Evolutionary conservation across 2,329 filamentous ascomycete species (phyloP).

Genomic region (Hysterium pulicare): DNA sequence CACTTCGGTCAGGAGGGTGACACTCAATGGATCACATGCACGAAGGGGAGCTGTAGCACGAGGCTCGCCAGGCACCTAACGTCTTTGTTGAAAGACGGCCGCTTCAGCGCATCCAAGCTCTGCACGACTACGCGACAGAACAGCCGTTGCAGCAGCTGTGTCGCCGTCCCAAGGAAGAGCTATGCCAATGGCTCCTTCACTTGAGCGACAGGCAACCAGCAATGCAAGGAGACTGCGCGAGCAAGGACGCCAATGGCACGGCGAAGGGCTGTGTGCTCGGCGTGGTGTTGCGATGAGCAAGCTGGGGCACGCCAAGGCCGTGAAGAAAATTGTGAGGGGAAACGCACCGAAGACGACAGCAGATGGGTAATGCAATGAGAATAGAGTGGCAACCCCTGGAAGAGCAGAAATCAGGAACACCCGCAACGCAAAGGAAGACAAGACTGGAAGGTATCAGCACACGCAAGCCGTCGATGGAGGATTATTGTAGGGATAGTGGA

Average conservation of each 20-base stretch:
- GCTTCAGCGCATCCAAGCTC: background rate
- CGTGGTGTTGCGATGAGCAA: background rate
- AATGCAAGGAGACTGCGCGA: too few species aligned
- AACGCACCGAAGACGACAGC: slow-evolving; percentile 21
- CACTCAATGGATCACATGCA: slow-evolving; percentile 30
- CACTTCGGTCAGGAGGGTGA: slow-evolving; percentile 22
- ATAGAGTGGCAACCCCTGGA: slow-evolving; percentile 15
- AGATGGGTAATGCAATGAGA: slow-evolving; percentile 19
- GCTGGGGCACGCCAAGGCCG: slow-evolving; percentile 8
- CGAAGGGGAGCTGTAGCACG: slow-evolving; percentile 19
- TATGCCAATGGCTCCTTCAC: too few species aligned
- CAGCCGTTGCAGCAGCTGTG: background rate
- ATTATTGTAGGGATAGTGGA: slow-evolving; percentile 7
- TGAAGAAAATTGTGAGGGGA: slow-evolving; percentile 18
- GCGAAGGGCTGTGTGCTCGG: background rate
- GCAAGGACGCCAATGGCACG: too few species aligned
- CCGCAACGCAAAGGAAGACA: slow-evolving; percentile 32
- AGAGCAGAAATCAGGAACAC: slow-evolving; percentile 24
- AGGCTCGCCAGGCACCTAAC: slow-evolving; percentile 14
- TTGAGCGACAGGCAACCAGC: background rate
- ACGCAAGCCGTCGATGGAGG: slow-evolving; percentile 7
- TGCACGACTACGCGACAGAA: background rate
- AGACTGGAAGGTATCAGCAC: slow-evolving; percentile 12
- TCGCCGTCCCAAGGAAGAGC: background rate
- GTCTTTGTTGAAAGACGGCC: slow-evolving; percentile 1